Evolutionary conservation across 345 rosid genomes (phyloP), one percentile per base, ranked within the genome.

Genomic region (Salix suchowensis): DNA sequence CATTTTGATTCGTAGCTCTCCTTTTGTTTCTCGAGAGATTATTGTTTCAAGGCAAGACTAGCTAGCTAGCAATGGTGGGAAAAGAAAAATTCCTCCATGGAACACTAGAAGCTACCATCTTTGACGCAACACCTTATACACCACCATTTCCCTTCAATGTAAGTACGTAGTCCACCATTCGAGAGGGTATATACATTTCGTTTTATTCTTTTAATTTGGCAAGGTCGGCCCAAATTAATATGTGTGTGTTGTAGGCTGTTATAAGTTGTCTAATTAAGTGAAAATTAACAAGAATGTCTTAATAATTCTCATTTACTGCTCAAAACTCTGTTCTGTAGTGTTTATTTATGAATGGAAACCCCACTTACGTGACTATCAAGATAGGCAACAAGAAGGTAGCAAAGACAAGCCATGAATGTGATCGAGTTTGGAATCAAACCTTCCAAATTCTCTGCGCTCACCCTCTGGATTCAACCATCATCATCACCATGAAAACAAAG

Each of bases 351-450:
- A 77, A 83, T 70, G 90, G 91, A 73, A 91, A 81, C 83, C 75
- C 97, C 15, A 74, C 89, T 66, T 88, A 87, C 79, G 97, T 92
- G 82, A 92, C 97, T 8, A 82, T 94, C 76, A 88, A 86, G 79
- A 78, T 94, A 46, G 88, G 88, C 80, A 76, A 91, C 7, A 82
- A 84, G 72, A 91, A 86, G 76, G 88, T 91, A 4, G 97, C 92
- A 18, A 86, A 85, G 68, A 92, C 98, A 15, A 91, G 89, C 75
- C 81, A 73, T 30, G 91, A 91, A 76, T 82, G 70, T 0, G 92
- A 85, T 82, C 87, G 97, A 3, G 77, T 89, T n/a, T 94, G 98
- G 97, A 94, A 91, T 78, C 98, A 92, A 69, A 92, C 95, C 16
- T 91, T 94, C 72, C 94, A 86, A 70, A 84, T 94, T 73, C 90